Conservation (phyloP, 1,284 basidiomycete species). For the Rhodotorula sp. region DNA sequence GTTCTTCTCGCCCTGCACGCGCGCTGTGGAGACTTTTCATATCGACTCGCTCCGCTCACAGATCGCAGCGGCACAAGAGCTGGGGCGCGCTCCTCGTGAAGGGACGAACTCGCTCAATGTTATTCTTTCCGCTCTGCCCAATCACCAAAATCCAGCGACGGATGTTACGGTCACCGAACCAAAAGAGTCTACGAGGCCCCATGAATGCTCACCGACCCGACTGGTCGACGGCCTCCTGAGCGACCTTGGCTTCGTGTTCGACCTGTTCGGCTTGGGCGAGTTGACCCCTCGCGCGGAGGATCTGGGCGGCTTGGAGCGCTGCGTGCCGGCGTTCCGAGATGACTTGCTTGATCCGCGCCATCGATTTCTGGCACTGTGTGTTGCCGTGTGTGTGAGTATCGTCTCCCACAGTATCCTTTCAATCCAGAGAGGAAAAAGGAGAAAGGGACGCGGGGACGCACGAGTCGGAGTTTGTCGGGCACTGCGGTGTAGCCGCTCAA, state of each 20-base stretch:
- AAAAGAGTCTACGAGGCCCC: too few relatives aligned
- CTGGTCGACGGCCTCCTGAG: not conserved
- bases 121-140: too few relatives aligned
- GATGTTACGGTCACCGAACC: too few relatives aligned
- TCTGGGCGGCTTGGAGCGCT: slow-evolving; percentile 63
- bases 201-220: not conserved
- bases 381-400: not conserved
- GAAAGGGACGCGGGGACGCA: slow-evolving; percentile 1
- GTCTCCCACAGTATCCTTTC: not conserved
- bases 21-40: too few relatives aligned
- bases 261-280: slow-evolving; percentile 13
- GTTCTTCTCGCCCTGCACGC: too few relatives aligned
- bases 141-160: too few relatives aligned
- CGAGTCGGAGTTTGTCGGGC: slow-evolving; percentile 31
- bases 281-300: slow-evolving; percentile 29
- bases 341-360: slow-evolving; percentile 92
- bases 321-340: slow-evolving; percentile 87
- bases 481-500: slow-evolving; percentile 27
- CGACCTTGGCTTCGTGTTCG: slow-evolving; percentile 12
- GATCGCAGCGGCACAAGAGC: too few relatives aligned
- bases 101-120: too few relatives aligned
- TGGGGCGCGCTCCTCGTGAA: too few relatives aligned
- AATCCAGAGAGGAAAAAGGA: not conserved
- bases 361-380: slow-evolving; percentile 82
- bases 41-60: too few relatives aligned